Percentiles rank a stretch among this genome's conserved stretches.
These are phyloP conservation scores for Geranium incanum DNA, from an alignment of 441 rosid genomes.

Conservation along the genomic window DNA sequence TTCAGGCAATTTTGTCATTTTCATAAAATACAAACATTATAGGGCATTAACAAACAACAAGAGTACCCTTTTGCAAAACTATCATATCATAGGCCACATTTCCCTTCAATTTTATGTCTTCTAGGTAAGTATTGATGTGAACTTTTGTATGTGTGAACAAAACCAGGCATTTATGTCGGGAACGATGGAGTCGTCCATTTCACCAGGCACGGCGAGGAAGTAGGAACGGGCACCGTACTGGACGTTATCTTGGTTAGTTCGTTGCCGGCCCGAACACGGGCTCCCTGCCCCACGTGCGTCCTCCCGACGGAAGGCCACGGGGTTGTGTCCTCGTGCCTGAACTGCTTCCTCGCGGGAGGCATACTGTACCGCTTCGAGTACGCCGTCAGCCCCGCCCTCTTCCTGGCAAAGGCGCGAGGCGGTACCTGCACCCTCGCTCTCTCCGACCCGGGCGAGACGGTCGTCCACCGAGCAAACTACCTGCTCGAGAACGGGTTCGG, in stretches of 20 bases:
- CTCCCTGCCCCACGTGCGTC: conserved; percentile 58
- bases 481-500: conserved; percentile 75
- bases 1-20: too few relatives aligned
- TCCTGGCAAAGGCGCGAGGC: conserved; percentile 77
- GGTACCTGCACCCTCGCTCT: conserved; percentile 86
- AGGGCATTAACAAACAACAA: too few relatives aligned
- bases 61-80: too few relatives aligned
- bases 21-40: too few relatives aligned
- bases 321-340: conserved; percentile 67
- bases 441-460: conserved; percentile 42
- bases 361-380: conserved; percentile 65
- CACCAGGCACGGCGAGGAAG: conserved; percentile 82
- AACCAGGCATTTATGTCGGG: conserved; percentile 70
- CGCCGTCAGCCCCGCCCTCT: conserved; percentile 63
- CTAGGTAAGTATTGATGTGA: neutral
- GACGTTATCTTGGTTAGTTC: conserved; percentile 66
- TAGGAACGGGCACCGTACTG: conserved; percentile 73
- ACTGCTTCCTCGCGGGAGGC: conserved; percentile 87
- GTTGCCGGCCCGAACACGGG: conserved; percentile 42
- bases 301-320: conserved; percentile 48
- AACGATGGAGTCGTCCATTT: conserved; percentile 74
- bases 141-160: neutral
- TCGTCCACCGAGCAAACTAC: conserved; percentile 60
- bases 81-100: too few relatives aligned
- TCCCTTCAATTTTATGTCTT: too few relatives aligned